Conservation (phyloP, 176 grass and related monocot species). For the Ananas comosus region DNA sequence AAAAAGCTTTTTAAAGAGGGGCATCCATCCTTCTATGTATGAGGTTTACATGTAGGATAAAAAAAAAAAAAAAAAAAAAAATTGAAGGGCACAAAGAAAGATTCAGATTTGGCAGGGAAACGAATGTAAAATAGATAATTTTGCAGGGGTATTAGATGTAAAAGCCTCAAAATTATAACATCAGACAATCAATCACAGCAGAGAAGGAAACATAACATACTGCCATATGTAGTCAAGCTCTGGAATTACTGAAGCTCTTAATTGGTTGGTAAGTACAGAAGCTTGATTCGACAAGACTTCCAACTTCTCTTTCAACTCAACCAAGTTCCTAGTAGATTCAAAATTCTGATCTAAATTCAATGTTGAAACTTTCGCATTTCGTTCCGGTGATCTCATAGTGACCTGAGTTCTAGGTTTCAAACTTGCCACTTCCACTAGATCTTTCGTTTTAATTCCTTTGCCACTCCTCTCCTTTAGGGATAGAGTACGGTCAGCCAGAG, state of each 20-base stretch:
- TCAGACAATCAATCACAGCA: too few relatives aligned
- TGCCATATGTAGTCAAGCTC: constrained; percentile 75
- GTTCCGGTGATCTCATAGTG: constrained; percentile 22
- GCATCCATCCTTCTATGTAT: too few relatives aligned
- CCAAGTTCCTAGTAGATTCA: constrained; percentile 17
- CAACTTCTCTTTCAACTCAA: constrained; percentile 19
- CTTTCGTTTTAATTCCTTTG: constrained; percentile 28
- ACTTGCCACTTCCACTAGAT: constrained; percentile 16
- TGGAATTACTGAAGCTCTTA: constrained; percentile 47
- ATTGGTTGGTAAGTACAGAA: constrained; percentile 27
- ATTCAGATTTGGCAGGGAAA: too few relatives aligned
- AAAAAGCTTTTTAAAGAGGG: too few relatives aligned
- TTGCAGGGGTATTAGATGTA: too few relatives aligned
- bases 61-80: too few relatives aligned
- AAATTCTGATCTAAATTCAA: constrained; percentile 21
- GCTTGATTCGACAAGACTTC: constrained; percentile 16
- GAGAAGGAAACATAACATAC: constrained; percentile 43
- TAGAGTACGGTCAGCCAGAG: constrained; percentile 34
- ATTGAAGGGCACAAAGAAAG: too few relatives aligned
- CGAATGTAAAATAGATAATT: too few relatives aligned
- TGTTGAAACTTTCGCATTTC: constrained; percentile 26
- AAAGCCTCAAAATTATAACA: too few relatives aligned
- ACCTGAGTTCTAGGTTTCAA: constrained; percentile 12
- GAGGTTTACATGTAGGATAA: too few relatives aligned
- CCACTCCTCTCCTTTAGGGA: constrained; percentile 31